Base-by-base conservation (phyloP, 78 protist species). In the Paratrimastix pyriformis region DNA sequence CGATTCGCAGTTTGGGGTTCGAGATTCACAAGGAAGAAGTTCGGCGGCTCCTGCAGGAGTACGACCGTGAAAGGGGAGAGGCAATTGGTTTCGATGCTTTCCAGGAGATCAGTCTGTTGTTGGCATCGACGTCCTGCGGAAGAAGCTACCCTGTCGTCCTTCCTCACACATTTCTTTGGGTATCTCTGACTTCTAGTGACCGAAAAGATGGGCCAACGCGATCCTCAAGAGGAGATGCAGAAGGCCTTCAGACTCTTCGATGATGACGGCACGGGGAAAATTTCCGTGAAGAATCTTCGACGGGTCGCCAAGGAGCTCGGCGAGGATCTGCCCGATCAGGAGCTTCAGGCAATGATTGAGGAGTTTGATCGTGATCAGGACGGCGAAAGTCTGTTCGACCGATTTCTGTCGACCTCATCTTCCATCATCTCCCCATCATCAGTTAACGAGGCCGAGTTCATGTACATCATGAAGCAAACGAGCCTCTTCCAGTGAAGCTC, bases 301-400 rank as follows among this genome's bases (percentile, higher is more conserved):
- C 5, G 76, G 18, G 75, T 76, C 5, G 72, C 81, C 35, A 35
- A 39, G n/a, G 86, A 82, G 52, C 52, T 82, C 37, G 82, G 82
- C 24, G 81, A 82, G 26, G 29, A 37, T 5, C 1, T 82, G 35
- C 2, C 50, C 2, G 86, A 82, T 1, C 71, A 62, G 4, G 86
- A 82, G 45, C 81, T 82, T 26, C 60, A 65, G 18, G 81, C 78
- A 13, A 82, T 82, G 86, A 76, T 82, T 66, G 82, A 75, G 24
- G 86, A 82, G 44, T 81, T 81, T 65, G 85, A 81, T 50, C 24
- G 42, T 15, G 85, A 81, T 18, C 76, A 65, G 35, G 83, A 76
- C 48, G 75, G 75, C 29, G 81, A 45, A 2, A 81, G 78, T 42
- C 21, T 62, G 68, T 26, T 52, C 21, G 57, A 26, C 35, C 57